Percentiles rank a stretch among this genome's conserved stretches.
Evolutionary conservation across 2,329 filamentous ascomycete genomes (phyloP).

Genomic region (Pleurostoma richardsiae): DNA sequence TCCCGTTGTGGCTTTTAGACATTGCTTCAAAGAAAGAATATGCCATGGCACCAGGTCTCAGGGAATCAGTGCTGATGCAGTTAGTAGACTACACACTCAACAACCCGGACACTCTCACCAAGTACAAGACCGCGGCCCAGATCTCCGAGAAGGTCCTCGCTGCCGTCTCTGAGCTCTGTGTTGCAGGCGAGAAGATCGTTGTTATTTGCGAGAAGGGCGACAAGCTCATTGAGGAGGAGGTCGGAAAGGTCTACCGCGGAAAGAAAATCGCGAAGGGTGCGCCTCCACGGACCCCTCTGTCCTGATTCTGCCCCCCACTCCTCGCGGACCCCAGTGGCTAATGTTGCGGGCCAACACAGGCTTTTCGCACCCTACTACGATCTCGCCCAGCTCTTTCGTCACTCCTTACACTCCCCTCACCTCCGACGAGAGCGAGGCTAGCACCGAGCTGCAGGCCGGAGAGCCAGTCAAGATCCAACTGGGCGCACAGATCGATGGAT

Average conservation of each 20-base stretch:
- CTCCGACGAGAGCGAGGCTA: constrained; percentile 81
- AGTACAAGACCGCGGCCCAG: constrained; percentile 94
- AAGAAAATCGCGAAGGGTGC: constrained; percentile 93
- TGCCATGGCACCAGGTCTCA: not conserved
- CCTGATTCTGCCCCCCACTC: not conserved
- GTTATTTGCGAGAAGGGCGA: constrained; percentile 94
- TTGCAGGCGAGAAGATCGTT: constrained; percentile 87
- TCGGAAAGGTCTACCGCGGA: constrained; percentile 94
- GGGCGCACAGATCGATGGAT: constrained; percentile 97
- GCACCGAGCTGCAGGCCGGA: constrained; percentile 70
- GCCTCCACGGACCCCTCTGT: constrained; percentile 16
- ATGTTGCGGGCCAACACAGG: constrained; percentile 39
- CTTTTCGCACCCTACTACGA: constrained; percentile 88
- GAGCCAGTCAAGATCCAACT: constrained; percentile 97
- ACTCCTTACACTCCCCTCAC: constrained; percentile 94
- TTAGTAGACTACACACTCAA: constrained; percentile 78
- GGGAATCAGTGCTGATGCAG: constrained; percentile 5
- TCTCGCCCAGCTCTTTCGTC: constrained; percentile 90
- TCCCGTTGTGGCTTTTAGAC: not conserved
- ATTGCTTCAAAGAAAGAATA: not conserved
- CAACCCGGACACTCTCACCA: constrained; percentile 93
- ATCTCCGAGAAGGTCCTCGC: constrained; percentile 96
- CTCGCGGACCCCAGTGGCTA: too few species aligned
- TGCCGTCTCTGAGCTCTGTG: constrained; percentile 68
- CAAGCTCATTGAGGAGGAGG: constrained; percentile 88